These are phyloP conservation scores for Lepidium didymum DNA, from an alignment of 345 rosid species.

Conservation along the genomic window DNA sequence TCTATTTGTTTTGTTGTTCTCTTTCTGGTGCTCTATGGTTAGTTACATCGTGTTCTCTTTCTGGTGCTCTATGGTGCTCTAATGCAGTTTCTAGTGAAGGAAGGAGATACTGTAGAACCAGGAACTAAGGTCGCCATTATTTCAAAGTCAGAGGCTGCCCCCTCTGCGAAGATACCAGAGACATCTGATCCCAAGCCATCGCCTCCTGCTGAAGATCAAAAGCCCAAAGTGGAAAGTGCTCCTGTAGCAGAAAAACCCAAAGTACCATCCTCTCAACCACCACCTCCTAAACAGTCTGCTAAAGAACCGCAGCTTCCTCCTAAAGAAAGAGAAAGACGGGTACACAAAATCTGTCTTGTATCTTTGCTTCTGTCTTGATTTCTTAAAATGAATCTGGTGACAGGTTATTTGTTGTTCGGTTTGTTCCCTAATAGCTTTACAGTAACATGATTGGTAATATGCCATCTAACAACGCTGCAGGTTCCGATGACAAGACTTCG, in stretches of 20 bases:
- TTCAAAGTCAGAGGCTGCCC: slow-evolving; percentile 71
- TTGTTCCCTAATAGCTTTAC: not conserved
- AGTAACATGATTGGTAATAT: slow-evolving; percentile 14
- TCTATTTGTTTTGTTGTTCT: not conserved
- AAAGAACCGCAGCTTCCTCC: slow-evolving; percentile 97
- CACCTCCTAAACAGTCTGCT: slow-evolving; percentile 65
- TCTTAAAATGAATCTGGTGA: not conserved
- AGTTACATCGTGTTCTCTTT: not conserved
- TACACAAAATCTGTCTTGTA: slow-evolving; percentile 30
- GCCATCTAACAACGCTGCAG: slow-evolving; percentile 32
- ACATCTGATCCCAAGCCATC: slow-evolving; percentile 47
- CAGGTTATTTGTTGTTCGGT: not conserved
- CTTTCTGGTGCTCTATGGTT: not conserved
- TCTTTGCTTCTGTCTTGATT: not conserved
- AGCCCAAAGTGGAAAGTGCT: slow-evolving; percentile 42
- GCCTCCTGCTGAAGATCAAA: slow-evolving; percentile 39
- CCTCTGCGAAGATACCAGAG: slow-evolving; percentile 49
- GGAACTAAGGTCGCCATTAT: slow-evolving; percentile 81
- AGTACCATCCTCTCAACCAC: slow-evolving; percentile 49
- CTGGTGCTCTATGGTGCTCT: not conserved
- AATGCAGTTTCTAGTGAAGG: slow-evolving; percentile 73
- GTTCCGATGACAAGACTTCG: slow-evolving; percentile 96
- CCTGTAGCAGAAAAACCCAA: slow-evolving; percentile 45
- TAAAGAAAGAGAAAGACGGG: slow-evolving; percentile 94
- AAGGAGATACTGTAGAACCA: slow-evolving; percentile 97